A percentile compares a stretch with the other conserved stretches of the same genome.
phyloP scores from a whole-genome alignment of 2,329 filamentous ascomycete genomes.

The Pyrenophora teres region DNA sequence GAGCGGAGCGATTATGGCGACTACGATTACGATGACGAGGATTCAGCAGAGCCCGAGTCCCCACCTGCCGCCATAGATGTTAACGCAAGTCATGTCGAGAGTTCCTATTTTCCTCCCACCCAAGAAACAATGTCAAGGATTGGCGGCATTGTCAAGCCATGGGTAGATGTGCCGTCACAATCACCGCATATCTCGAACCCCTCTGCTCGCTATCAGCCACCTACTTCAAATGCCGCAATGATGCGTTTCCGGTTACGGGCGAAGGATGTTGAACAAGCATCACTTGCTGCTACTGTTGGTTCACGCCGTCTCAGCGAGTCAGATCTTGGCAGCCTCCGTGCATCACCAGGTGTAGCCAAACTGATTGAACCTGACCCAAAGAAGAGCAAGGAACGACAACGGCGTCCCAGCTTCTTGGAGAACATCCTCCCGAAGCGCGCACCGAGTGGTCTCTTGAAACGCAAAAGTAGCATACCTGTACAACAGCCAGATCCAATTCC shows the following conservation, averaged over 20 bases:
- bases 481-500: constrained; percentile 28
- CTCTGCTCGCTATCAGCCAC: constrained; percentile 53
- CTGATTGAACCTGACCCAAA: constrained; percentile 57
- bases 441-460: constrained; percentile 54
- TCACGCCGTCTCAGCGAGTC: constrained; percentile 68
- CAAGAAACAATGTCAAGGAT: constrained; percentile 26
- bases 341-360: constrained; percentile 65
- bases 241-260: constrained; percentile 56
- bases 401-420: constrained; percentile 61
- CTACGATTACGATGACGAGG: constrained; percentile 43
- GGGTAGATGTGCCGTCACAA: constrained; percentile 53
- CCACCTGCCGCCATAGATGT: constrained; percentile 44
- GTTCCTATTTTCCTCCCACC: constrained; percentile 39
- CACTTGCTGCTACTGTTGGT: constrained; percentile 70
- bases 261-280: constrained; percentile 59
- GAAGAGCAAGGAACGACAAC: constrained; percentile 48
- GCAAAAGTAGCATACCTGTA: constrained; percentile 49
- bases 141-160: constrained; percentile 48
- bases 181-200: constrained; percentile 34
- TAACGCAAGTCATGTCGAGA: constrained; percentile 29
- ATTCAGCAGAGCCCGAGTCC: constrained; percentile 38
- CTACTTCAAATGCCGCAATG: constrained; percentile 61
- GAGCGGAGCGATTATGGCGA: constrained; percentile 47
- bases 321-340: constrained; percentile 64
- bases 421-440: constrained; percentile 49